Evolutionary conservation across 2,329 filamentous ascomycete genomes (phyloP).

Genomic region (Botrytis deweyae): DNA sequence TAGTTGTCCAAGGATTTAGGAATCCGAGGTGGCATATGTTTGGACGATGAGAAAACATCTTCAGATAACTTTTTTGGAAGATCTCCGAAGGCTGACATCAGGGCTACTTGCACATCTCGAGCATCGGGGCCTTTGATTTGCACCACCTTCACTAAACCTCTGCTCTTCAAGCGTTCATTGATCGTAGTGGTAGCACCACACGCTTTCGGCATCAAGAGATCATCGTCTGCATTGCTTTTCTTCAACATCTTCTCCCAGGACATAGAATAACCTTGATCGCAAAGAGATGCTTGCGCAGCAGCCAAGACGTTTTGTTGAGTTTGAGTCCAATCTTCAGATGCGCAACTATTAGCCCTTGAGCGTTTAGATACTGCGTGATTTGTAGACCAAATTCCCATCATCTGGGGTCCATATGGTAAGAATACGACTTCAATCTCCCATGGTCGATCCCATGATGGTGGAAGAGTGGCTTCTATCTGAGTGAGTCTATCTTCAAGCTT

Average conservation of each 20-base stretch:
- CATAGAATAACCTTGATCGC: constrained; percentile 30
- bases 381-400: constrained; percentile 54
- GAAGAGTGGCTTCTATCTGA: constrained; percentile 35
- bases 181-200: constrained; percentile 62
- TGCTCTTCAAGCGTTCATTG: constrained; percentile 70
- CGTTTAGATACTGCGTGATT: constrained; percentile 42
- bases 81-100: constrained; percentile 61
- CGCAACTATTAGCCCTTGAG: constrained; percentile 41
- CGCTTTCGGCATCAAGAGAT: constrained; percentile 55
- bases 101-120: constrained; percentile 63
- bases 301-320: constrained; percentile 35
- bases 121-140: constrained; percentile 63
- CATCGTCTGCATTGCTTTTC: neutral
- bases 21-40: constrained; percentile 27
- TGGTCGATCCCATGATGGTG: constrained; percentile 61
- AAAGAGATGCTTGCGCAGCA: constrained; percentile 33
- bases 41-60: constrained; percentile 29
- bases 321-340: constrained; percentile 50
- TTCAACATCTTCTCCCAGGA: constrained; percentile 32
- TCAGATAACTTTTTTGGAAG: constrained; percentile 46
- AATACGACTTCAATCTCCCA: constrained; percentile 78
- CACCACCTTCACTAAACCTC: constrained; percentile 67
- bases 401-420: constrained; percentile 62
- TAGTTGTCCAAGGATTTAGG: constrained; percentile 31
- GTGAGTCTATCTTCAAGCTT: constrained; percentile 45